Base-by-base conservation (phyloP, 371 early-diverging fungal species). In the Lichtheimia hyalospora region DNA sequence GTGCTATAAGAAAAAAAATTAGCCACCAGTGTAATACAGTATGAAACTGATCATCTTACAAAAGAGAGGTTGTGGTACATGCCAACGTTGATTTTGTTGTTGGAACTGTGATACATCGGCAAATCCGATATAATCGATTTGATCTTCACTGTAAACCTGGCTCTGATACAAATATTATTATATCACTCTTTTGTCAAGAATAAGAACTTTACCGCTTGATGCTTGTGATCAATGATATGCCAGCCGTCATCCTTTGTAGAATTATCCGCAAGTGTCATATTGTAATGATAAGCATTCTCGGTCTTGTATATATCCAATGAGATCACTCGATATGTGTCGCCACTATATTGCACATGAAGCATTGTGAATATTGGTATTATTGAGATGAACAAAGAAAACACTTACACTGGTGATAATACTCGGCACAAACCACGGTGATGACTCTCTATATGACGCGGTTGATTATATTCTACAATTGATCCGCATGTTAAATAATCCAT, bases 251-350 rank as follows among this genome's bases (percentile, higher is more conserved):
- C 34, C 34, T 34, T 34, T 6, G 68, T 67, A 1, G 49, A 42
- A 28, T 68, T 66, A 48, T 75, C 76, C 8, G 64, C 64, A 46
- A 75, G 62, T 0, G 67, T 70, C 3, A 68, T 57, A 23, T 65
- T 64, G 16, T 62, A 55, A 53, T 56, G 62, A 46, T 61, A 70
- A 2, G 58, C 51, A n/a, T 53, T 21, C 8, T 63, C n/a, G 23
- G 73, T 73, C 46, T 67, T 70, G 25, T 68, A 61, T 5, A 69
- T 43, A 52, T 65, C 64, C 8, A 72, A 41, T 5, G 65, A 52
- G 20, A 72, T 57, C 0, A 70, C 65, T 28, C 73, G 66, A 41
- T 65, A 67, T 1, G 64, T 69, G 10, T 70, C 69, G 21, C 52
- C 21, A 21, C 46, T 18, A 16, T 46, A 18, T 43, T 43, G 2